Conservation (phyloP, 805 yeast genomes). For the Alloascoidea africana region DNA sequence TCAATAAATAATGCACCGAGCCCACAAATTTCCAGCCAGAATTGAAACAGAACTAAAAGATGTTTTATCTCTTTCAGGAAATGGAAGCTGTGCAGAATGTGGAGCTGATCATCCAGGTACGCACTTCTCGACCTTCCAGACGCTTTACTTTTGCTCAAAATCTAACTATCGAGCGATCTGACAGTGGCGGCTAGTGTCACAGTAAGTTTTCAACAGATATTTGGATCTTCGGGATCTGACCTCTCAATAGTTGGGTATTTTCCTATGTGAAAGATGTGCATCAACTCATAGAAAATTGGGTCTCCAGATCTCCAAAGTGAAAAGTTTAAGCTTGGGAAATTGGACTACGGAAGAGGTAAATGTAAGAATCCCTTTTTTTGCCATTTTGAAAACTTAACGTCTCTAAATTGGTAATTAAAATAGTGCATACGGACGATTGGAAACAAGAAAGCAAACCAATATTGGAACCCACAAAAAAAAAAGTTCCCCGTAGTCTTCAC, state of each 20-base stretch:
- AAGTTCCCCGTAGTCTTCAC: conserved; percentile 71
- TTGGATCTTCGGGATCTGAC: too few relatives aligned
- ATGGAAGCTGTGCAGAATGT: neutral
- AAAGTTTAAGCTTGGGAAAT: conserved; percentile 55
- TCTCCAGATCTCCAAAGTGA: conserved; percentile 43
- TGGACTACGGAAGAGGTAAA: conserved; percentile 51
- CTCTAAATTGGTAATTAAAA: too few relatives aligned
- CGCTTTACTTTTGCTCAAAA: too few relatives aligned
- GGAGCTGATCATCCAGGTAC: neutral
- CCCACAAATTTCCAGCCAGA: too few relatives aligned
- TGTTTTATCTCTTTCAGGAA: neutral
- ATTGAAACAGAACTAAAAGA: neutral
- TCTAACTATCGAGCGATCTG: too few relatives aligned
- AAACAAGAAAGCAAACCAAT: conserved; percentile 38
- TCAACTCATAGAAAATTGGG: conserved; percentile 60
- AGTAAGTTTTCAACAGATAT: too few relatives aligned
- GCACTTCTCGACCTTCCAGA: too few relatives aligned
- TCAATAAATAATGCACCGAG: too few relatives aligned
- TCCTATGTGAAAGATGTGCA: conserved; percentile 78
- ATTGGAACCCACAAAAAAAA: conserved; percentile 55
- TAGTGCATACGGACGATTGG: conserved; percentile 28
- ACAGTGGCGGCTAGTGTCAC: too few relatives aligned
- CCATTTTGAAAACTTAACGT: too few relatives aligned
- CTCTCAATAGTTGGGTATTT: conserved; percentile 40
- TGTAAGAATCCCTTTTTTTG: conserved; percentile 14